Conservation (phyloP, 305 asterid genomes). For the Solanum hybrid region DNA sequence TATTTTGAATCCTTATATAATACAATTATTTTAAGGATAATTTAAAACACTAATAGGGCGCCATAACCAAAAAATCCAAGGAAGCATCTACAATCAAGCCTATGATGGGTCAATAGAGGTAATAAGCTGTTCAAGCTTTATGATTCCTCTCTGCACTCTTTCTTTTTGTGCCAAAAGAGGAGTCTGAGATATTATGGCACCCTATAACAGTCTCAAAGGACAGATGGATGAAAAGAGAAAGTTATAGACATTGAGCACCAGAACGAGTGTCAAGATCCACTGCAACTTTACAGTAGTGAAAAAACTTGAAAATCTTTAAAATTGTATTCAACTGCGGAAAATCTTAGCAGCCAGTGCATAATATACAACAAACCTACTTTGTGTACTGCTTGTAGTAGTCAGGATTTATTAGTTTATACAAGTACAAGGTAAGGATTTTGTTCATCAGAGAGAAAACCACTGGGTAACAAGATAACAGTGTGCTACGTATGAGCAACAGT, state of each 20-base stretch:
- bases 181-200: background rate
- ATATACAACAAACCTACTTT: background rate
- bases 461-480: background rate
- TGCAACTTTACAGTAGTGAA: background rate
- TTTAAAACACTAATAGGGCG: background rate
- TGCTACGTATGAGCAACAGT: background rate
- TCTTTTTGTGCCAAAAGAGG: background rate
- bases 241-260: background rate
- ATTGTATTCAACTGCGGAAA: background rate
- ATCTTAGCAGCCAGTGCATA: background rate
- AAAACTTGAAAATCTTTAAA: background rate
- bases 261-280: background rate
- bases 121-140: background rate
- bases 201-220: background rate
- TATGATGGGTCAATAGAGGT: background rate
- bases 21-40: background rate
- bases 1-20: background rate
- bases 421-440: background rate
- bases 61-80: background rate
- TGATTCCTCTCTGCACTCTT: background rate
- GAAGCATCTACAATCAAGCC: background rate
- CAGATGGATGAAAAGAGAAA: background rate
- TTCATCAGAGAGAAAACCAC: background rate
- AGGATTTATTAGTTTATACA: background rate
- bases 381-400: background rate